Evolutionary conservation across 352 stramenopile genomes (phyloP).

Genomic region (Phytophthora foliorum): DNA sequence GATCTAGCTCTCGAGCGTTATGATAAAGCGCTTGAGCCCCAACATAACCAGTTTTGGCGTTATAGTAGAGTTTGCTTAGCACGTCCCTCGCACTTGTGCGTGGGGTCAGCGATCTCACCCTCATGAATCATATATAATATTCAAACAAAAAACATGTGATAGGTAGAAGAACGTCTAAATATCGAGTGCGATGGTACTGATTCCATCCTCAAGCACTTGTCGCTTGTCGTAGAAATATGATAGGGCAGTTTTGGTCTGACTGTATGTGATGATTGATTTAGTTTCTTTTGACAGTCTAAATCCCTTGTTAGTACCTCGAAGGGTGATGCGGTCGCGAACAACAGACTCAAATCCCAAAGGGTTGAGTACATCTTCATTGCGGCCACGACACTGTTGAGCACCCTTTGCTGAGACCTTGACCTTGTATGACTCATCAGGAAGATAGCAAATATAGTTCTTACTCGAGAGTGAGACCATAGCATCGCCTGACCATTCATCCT

Average conservation of each 20-base stretch:
- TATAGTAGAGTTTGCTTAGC: conserved; percentile 37
- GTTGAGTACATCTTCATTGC: too few species aligned
- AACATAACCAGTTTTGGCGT: conserved; percentile 12
- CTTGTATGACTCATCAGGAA: conserved; percentile 2
- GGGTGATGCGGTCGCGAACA: conserved; percentile 26
- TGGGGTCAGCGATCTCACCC: too few species aligned
- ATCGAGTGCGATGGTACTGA: conserved; percentile 31
- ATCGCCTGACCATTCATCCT: not conserved
- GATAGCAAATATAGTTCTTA: conserved; percentile 1
- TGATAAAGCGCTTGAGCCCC: conserved; percentile 11
- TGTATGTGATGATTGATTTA: conserved; percentile 45
- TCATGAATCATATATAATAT: too few species aligned
- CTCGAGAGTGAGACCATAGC: not conserved
- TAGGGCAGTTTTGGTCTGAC: conserved; percentile 28
- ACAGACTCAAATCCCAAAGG: too few species aligned
- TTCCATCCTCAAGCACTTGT: conserved; percentile 31
- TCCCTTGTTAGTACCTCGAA: conserved; percentile 40
- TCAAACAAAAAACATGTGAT: too few species aligned
- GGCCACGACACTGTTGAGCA: too few species aligned
- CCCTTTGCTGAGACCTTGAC: too few species aligned
- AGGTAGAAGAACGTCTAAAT: conserved; percentile 15
- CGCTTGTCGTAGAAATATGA: conserved; percentile 47
- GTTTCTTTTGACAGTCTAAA: conserved; percentile 35
- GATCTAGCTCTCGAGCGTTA: conserved; percentile 14
- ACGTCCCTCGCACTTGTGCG: not conserved